Percentiles rank a stretch among this genome's conserved stretches.
phyloP scores from a whole-genome alignment of 352 stramenopile genomes.

The Detonula confervacea region DNA sequence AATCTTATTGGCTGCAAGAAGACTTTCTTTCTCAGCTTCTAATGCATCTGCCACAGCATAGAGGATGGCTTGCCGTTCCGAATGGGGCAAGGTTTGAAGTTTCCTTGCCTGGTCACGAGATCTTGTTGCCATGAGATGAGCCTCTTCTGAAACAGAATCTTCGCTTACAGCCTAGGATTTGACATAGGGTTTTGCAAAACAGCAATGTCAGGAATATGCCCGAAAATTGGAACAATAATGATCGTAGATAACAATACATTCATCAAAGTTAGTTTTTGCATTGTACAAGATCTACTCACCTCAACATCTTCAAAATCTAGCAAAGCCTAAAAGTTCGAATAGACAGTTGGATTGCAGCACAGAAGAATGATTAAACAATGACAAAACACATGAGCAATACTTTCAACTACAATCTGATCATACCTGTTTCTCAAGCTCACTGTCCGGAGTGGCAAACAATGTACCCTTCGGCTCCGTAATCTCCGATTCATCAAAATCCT shows the following conservation, averaged over 20 bases:
- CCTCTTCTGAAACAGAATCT: constrained; percentile 70
- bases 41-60: constrained; percentile 89
- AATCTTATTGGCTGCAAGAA: constrained; percentile 92
- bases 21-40: constrained; percentile 85
- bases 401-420: no score
- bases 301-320: no score
- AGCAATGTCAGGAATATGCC: no score
- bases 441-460: constrained; percentile 76
- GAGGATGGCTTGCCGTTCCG: constrained; percentile 90
- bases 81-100: constrained; percentile 89
- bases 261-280: no score
- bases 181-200: no score
- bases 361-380: no score
- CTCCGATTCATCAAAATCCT: constrained; percentile 47
- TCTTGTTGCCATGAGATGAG: constrained; percentile 87
- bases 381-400: no score
- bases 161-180: constrained; percentile 61
- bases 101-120: constrained; percentile 89
- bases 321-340: no score
- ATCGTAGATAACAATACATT: no score
- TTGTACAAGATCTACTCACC: no score
- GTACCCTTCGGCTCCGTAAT: constrained; percentile 65
- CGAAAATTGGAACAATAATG: no score
- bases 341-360: no score
- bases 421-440: constrained; percentile 67